phyloP scores from a whole-genome alignment of 371 early-diverging fungal genomes.

The Mucor racemosus region DNA sequence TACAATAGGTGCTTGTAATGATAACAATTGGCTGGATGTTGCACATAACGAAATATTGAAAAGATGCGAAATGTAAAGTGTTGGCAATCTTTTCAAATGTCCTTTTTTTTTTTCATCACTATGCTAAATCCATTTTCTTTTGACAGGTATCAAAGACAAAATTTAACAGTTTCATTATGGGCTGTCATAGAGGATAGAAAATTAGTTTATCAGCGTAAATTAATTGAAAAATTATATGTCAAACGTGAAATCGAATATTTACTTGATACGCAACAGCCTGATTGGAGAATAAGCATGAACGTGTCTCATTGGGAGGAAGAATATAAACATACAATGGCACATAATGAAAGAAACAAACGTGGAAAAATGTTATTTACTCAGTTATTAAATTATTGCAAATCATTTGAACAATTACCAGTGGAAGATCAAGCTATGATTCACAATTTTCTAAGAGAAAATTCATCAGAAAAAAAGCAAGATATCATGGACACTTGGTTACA shows the following conservation, averaged over 20 bases:
- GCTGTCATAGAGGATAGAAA: constrained; percentile 28
- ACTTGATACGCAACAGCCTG: constrained; percentile 22
- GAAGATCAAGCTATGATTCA: constrained; percentile 15
- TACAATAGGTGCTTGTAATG: constrained; percentile 18
- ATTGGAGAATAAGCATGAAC: constrained; percentile 18
- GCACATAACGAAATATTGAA: constrained; percentile 16
- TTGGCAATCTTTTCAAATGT: too few relatives aligned
- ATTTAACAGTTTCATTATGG: constrained; percentile 23
- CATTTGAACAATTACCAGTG: constrained; percentile 22
- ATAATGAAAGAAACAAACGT: constrained; percentile 22
- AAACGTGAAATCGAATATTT: constrained; percentile 21
- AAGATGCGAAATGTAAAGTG: constrained; percentile 20
- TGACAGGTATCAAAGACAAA: constrained; percentile 19
- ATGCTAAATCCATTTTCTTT: constrained; percentile 2
- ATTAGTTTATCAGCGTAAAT: constrained; percentile 23
- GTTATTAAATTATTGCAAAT: constrained; percentile 13
- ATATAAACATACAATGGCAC: constrained; percentile 3
- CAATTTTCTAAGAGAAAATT: neutral
- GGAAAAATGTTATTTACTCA: constrained; percentile 16
- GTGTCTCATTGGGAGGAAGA: constrained; percentile 30
- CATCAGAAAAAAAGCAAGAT: constrained; percentile 6
- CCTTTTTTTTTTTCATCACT: too few relatives aligned
- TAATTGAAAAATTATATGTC: constrained; percentile 18
- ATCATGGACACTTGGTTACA: constrained; percentile 29
- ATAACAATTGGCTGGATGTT: constrained; percentile 22